phyloP scores from a whole-genome alignment of 257 asterid genomes.

The Prunella vulgaris region DNA sequence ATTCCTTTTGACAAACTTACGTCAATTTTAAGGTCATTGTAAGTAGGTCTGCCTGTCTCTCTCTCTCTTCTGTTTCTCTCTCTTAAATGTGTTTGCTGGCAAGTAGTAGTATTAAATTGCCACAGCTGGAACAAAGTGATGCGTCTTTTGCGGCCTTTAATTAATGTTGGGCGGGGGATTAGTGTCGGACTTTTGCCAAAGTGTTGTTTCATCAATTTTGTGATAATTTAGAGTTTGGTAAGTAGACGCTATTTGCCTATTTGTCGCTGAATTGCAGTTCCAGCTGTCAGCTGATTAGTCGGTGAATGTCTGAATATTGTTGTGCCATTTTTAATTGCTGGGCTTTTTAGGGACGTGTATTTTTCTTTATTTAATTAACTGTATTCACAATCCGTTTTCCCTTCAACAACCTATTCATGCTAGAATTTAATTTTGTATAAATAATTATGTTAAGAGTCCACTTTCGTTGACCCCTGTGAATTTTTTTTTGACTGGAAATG shows the following conservation, averaged over 20 bases:
- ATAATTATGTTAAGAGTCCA: no score
- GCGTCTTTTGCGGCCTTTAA: neutral
- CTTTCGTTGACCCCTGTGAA: no score
- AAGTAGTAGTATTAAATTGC: slow-evolving; percentile 5
- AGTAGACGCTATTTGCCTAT: neutral
- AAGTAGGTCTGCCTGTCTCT: slow-evolving; percentile 20
- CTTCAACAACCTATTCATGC: neutral
- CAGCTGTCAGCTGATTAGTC: neutral
- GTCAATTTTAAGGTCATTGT: slow-evolving; percentile 22
- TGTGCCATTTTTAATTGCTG: neutral
- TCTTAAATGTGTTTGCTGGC: slow-evolving; percentile 1
- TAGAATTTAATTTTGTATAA: neutral
- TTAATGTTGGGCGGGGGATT: slow-evolving; percentile 11
- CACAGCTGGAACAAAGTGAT: slow-evolving; percentile 12
- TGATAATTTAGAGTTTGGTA: neutral
- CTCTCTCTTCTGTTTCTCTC: neutral
- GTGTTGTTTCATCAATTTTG: neutral
- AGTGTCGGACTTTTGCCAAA: neutral
- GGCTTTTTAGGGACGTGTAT: neutral
- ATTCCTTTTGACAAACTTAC: slow-evolving; percentile 33
- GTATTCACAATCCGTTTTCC: no score
- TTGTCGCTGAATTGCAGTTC: neutral
- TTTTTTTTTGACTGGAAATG: no score
- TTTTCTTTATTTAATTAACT: neutral
- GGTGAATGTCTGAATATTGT: neutral